Evolutionary conservation across 306 rosid genomes (phyloP).

Genomic region (Quercus agrifolia): DNA sequence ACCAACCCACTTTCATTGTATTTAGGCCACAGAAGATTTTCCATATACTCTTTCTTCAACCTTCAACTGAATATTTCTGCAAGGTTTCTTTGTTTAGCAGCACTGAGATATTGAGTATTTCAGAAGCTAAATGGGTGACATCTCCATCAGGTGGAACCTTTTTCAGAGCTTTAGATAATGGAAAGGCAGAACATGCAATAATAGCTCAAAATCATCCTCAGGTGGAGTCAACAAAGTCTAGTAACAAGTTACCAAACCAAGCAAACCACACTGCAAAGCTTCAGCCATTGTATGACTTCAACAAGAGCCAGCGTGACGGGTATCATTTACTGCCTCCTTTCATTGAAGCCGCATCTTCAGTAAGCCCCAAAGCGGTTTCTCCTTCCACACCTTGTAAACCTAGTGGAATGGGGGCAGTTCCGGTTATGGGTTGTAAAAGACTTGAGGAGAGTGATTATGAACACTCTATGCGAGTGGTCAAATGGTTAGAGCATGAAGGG

Average conservation of each 20-base stretch:
- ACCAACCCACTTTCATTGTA: slow-evolving; percentile 76
- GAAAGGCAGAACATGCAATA: slow-evolving; percentile 23
- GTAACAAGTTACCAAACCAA: slow-evolving; percentile 29
- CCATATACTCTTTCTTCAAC: slow-evolving; percentile 58
- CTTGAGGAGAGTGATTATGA: slow-evolving; percentile 63
- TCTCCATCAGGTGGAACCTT: slow-evolving; percentile 34
- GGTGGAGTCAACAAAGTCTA: slow-evolving; percentile 49
- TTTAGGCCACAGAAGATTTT: slow-evolving; percentile 78
- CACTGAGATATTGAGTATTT: slow-evolving; percentile 60
- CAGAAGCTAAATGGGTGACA: slow-evolving; percentile 83
- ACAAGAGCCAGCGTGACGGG: slow-evolving; percentile 39
- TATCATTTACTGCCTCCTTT: slow-evolving; percentile 39
- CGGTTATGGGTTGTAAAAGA: slow-evolving; percentile 38
- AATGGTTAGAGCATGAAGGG: slow-evolving; percentile 66
- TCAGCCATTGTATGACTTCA: slow-evolving; percentile 17
- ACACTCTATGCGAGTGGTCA: slow-evolving; percentile 73
- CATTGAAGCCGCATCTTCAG: slow-evolving; percentile 24
- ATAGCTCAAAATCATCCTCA: slow-evolving; percentile 38
- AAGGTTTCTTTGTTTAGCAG: slow-evolving; percentile 81
- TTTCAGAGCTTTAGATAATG: slow-evolving; percentile 16
- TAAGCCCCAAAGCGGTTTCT: slow-evolving; percentile 35
- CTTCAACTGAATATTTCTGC: slow-evolving; percentile 76
- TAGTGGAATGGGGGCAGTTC: slow-evolving; percentile 34
- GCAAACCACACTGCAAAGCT: slow-evolving; percentile 31
- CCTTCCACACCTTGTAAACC: slow-evolving; percentile 70